Evolutionary conservation across 306 rosid species (phyloP), one percentile per base, ranked within the genome.

Genomic region (Echinosophora koreensis): DNA sequence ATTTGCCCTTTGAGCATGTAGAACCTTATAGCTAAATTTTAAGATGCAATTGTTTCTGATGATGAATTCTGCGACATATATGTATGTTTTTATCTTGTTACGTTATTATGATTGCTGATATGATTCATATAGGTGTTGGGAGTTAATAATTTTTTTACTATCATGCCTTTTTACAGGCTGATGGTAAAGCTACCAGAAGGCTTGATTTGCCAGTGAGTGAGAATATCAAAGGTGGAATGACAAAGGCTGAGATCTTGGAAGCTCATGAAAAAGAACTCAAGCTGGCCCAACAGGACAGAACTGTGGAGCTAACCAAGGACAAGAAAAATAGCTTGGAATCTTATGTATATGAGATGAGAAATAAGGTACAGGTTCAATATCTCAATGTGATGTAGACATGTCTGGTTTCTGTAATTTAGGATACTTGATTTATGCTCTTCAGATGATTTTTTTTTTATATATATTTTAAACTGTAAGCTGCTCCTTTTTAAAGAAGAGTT

Each of bases 271-370:
- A 85, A 85, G 99, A 96, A 86, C 66, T 71, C 57, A 88, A 83
- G 89, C 83, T 96, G 85, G 88, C 94, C 38, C 85, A 79, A 74
- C 98, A 91, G 80, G 98, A 92, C 84, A 88, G 81, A 78, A 80
- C 74, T 12, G 86, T 96, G 87, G 99, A 96, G 88, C 91, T 64
- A 77, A 91, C 99, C 42, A 96, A 92, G 84, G 88, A 89, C 35
- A 91, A 83, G 91, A 96, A 96, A 89, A 96, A 96, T 63, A 91
- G 85, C 16, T 82, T 96, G 81, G 99, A 96, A 81, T 92, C 99
- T 41, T 96, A 91, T 42, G 97, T 96, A 64, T 96, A 96, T 84
- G 98, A 96, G 18, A 96, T 84, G 92, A 87, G 98, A 80, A 92
- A 82, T 81, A 96, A 96, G 98, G 99, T 96, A 88, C 68, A 18